A percentile compares a stretch with the other conserved stretches of the same genome.
Conservation (phyloP, 768 basidiomycete species). For the Boletus patriciae region DNA sequence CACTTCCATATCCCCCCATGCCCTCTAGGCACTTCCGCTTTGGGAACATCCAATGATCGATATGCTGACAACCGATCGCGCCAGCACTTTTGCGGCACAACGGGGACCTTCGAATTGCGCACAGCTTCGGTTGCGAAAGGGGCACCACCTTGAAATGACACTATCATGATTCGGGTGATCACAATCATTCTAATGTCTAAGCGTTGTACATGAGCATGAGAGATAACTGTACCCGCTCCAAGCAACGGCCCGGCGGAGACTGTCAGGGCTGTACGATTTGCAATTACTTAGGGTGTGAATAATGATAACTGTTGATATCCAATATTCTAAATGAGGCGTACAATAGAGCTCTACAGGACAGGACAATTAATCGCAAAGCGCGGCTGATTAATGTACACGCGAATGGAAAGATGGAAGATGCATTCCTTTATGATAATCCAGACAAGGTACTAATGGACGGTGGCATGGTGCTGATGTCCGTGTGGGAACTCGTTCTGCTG, state of each 20-base stretch:
- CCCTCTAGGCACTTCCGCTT: not conserved
- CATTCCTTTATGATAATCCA: not conserved
- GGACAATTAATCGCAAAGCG: not conserved
- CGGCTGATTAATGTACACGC: not conserved
- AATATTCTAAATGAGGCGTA: not conserved
- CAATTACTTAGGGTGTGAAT: not conserved
- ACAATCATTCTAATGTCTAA: not conserved
- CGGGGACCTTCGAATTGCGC: not conserved
- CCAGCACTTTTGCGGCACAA: not conserved
- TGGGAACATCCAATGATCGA: not conserved
- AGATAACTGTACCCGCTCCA: not conserved
- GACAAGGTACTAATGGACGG: conserved; percentile 12
- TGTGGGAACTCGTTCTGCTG: conserved; percentile 5
- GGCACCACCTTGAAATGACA: too few species aligned
- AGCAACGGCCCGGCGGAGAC: not conserved
- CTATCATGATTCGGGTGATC: not conserved
- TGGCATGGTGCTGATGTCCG: conserved; percentile 21
- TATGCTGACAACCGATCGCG: not conserved
- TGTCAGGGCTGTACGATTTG: not conserved
- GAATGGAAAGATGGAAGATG: not conserved
- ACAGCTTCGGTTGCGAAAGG: too few species aligned
- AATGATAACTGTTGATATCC: not conserved
- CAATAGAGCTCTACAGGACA: not conserved
- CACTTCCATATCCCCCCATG: not conserved
- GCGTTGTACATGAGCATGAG: too few species aligned